A percentile compares a stretch with the other conserved stretches of the same genome.
Conservation (phyloP, 225 moss, liverwort and hornwort species). For the Pleurozium schreberi region DNA sequence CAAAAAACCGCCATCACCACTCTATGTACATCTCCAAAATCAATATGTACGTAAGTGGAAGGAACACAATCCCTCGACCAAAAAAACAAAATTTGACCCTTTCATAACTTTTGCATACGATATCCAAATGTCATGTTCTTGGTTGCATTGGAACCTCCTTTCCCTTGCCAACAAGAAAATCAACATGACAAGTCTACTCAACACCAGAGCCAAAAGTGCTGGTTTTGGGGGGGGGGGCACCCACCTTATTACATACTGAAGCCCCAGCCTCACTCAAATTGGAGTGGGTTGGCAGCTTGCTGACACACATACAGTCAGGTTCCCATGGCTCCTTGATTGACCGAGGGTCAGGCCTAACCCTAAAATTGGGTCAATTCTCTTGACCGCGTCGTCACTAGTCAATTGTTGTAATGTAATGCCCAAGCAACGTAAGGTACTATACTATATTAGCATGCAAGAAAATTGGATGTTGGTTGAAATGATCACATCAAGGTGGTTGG, state of each 20-base stretch:
- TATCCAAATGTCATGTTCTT: background rate
- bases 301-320: background rate
- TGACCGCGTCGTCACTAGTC: background rate
- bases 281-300: background rate
- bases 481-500: too few relatives aligned
- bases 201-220: background rate
- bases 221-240: background rate
- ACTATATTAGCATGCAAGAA: background rate
- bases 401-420: background rate
- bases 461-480: background rate
- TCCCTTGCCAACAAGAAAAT: background rate
- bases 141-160: background rate
- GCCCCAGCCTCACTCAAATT: background rate
- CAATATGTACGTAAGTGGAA: background rate
- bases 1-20: background rate
- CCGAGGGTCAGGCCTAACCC: too few relatives aligned
- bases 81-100: background rate
- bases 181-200: background rate
- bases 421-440: background rate
- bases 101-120: background rate
- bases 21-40: background rate
- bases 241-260: background rate
- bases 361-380: background rate
- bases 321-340: background rate
- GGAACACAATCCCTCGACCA: rapidly evolving